Base-by-base conservation (phyloP, 306 rosid genomes). In the Castanea crenata region DNA sequence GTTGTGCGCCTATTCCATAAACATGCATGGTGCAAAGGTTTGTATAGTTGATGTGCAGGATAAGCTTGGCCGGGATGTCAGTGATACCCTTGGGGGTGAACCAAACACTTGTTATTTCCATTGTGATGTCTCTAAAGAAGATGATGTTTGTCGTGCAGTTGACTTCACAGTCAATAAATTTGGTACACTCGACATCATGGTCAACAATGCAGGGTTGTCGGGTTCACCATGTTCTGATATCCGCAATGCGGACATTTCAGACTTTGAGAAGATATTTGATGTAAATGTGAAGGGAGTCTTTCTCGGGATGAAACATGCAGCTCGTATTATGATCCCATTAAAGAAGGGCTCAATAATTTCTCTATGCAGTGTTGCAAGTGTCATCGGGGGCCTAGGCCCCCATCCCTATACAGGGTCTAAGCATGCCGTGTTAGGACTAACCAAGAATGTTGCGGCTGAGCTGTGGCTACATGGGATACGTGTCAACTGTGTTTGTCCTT, bases 261-360 rank as follows among this genome's bases (percentile, higher is more conserved):
- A 94, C 80, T 94, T 92, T 35, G 91, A 94, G 69, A 91, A 85
- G 81, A 92, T 94, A 27, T 91, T 91, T 25, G 81, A 81, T 32
- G 62, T 92, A 27, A 94, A 94, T 18, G 93, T 84, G 51, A 94
- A 91, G 74, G 99, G 95, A 75, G 97, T 90, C 10, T 92, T 92
- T 81, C 88, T 86, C 13, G 99, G 99, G 9, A 92, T 92, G 97
- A 92, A 94, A 51, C 92, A 91, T 14, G 97, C 97, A 5, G 89
- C 98, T 21, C 34, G 92, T 35, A 72, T 80, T 16, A 89, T 94
- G 92, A 88, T 94, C 56, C 97, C 97, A 0, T 49, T 19, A 38
- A 94, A 87, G 78, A 87, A 73, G 62, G 98, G 98, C n/a, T 87
- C 97, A 55, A 91, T 94, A 29, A 70, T 94, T 81, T 94, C 98